These are phyloP conservation scores for Lactifluus hygrophoroides DNA, from an alignment of 768 basidiomycete species.

Conservation along the genomic window DNA sequence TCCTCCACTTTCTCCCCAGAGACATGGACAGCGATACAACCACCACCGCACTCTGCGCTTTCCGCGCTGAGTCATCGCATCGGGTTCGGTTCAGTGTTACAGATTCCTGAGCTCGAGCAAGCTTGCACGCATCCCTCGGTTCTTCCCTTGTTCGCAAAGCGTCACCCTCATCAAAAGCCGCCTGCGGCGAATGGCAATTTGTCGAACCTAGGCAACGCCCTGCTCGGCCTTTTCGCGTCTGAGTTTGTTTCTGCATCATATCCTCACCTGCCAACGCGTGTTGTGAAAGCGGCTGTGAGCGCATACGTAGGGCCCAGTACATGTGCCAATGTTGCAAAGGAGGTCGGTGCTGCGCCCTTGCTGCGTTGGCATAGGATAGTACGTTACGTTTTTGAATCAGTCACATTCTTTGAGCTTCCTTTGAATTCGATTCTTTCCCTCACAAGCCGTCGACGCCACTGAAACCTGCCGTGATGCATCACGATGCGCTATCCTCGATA, in stretches of 20 bases:
- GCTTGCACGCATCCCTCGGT: slow-evolving; percentile 78
- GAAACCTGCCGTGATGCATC: slow-evolving; percentile 50
- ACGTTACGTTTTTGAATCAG: slow-evolving; percentile 30
- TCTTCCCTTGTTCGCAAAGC: slow-evolving; percentile 42
- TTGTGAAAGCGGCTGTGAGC: slow-evolving; percentile 84
- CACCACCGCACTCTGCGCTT: slow-evolving; percentile 62
- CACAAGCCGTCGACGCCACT: slow-evolving; percentile 40
- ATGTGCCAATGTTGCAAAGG: slow-evolving; percentile 76
- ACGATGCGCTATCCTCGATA: slow-evolving; percentile 85
- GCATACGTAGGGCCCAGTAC: slow-evolving; percentile 84
- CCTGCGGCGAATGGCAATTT: slow-evolving; percentile 70
- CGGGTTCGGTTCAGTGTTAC: slow-evolving; percentile 53
- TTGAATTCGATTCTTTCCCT: neutral
- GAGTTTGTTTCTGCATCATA: slow-evolving; percentile 76
- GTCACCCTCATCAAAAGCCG: slow-evolving; percentile 44
- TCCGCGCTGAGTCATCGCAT: slow-evolving; percentile 70
- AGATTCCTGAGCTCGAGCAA: slow-evolving; percentile 49
- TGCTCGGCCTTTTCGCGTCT: slow-evolving; percentile 84
- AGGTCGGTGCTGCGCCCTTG: slow-evolving; percentile 71
- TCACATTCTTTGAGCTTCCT: no score
- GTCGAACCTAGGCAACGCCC: slow-evolving; percentile 69
- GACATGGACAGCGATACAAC: slow-evolving; percentile 62
- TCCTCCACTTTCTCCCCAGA: slow-evolving; percentile 46
- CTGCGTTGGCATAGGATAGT: slow-evolving; percentile 78
- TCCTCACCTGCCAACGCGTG: slow-evolving; percentile 87